Base-by-base conservation (phyloP, 192 early-diverging fungal genomes). In the Gonapodya sp. region DNA sequence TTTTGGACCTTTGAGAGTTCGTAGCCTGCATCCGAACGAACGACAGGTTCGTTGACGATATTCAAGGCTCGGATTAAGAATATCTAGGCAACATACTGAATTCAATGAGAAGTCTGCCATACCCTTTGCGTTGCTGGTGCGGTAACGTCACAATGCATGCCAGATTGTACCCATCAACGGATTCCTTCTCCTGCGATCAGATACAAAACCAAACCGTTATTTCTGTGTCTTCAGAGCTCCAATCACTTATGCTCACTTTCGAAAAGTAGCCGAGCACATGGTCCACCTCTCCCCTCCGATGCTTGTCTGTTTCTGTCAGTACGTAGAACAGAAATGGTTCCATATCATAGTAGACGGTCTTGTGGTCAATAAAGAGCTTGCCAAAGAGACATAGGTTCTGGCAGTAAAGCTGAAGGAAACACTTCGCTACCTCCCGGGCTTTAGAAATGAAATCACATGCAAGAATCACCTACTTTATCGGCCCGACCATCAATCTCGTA, bases 311-410 rank as follows among this genome's bases (percentile, higher is more conserved):
- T 82, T 91, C 84, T 0, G 95, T 96, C 93, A 99, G 92, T 73
- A 97, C 91, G 84, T 99, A 99, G 85, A 97, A 99, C 81, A 98
- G 80, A 84, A 99, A 99, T 1, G 98, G 97, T 77, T 99, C 98
- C 14, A 98, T 96, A 82, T 99, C 97, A 83, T 97, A 99, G 84
- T 96, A 97, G 24, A 99, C 88, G 24, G 97, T 98, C 83, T 99
- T 99, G 89, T 97, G 94, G 84, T 99, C 97, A 73, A 99, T 84
- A 85, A 98, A 99, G 83, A 96, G 87, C 83, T 98, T 99, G 36
- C 94, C 93, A 79, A 99, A 82, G 24, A 99, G 86, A 64, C 94
- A 97, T n/a, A 99, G 85, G 83, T 97, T 98, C 81, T 99, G 97
- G 82, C 95, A 96, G 83, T 96, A 99, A 1, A 96, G 86, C 92